A percentile compares a stretch with the other conserved stretches of the same genome.
phyloP scores from a whole-genome alignment of 2,329 filamentous ascomycete genomes.

The Arthrobotrys sphaeroides region DNA sequence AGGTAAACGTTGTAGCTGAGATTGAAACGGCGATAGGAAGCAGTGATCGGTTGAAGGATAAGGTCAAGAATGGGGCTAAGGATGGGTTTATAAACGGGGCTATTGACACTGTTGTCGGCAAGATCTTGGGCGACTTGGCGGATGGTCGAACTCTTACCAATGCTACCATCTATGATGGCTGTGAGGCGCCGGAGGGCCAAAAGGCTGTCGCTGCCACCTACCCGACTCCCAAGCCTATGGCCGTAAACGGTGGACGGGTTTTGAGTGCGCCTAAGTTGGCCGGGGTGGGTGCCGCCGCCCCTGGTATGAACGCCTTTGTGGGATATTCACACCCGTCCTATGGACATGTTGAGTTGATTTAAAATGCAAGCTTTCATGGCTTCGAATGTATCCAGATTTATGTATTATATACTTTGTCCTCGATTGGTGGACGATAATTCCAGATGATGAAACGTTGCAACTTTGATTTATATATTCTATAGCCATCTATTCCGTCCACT shows the following conservation, averaged over 20 bases:
- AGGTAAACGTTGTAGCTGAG: background rate
- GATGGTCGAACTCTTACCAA: background rate
- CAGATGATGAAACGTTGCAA: no score
- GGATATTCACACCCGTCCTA: no score
- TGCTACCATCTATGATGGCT: background rate
- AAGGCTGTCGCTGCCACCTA: background rate
- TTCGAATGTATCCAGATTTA: no score
- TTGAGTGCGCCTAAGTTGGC: no score
- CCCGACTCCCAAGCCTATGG: background rate
- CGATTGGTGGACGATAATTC: no score
- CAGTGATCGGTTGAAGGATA: background rate
- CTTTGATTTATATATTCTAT: no score
- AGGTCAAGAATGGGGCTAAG: background rate
- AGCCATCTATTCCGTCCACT: no score
- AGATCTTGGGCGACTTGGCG: background rate
- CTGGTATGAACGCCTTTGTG: no score
- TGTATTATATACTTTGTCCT: no score
- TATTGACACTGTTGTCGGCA: background rate
- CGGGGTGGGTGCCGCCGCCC: no score
- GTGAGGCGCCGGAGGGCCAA: background rate
- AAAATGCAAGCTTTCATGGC: no score
- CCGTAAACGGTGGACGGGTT: background rate
- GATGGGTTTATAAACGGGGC: constrained; percentile 1
- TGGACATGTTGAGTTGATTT: no score
- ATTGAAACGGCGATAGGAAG: background rate